Percentiles rank a stretch among this genome's conserved stretches.
These are phyloP conservation scores for Murraya paniculata DNA, from an alignment of 345 rosid genomes.

Conservation along the genomic window DNA sequence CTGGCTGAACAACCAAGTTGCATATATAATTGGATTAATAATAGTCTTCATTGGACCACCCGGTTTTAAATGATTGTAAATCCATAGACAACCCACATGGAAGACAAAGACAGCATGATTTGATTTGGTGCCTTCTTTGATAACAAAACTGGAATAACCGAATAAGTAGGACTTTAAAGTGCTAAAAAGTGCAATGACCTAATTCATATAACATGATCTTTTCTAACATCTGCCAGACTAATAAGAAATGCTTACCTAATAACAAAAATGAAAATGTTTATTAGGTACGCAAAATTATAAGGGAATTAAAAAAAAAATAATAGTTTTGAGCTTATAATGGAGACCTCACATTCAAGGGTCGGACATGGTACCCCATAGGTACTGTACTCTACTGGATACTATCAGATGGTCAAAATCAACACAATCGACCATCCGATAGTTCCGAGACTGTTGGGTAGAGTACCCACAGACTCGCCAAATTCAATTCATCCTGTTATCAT, in stretches of 20 bases:
- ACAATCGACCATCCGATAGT: too few relatives aligned
- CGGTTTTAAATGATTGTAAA: neutral
- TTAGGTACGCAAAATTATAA: neutral
- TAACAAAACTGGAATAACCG: neutral
- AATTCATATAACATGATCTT: neutral
- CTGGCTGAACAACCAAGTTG: neutral
- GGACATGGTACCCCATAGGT: too few relatives aligned
- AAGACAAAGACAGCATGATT: slow-evolving; percentile 9
- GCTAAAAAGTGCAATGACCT: neutral
- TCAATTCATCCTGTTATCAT: too few relatives aligned
- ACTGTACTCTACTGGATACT: too few relatives aligned
- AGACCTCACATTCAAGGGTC: neutral
- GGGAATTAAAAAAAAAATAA: neutral
- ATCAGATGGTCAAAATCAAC: too few relatives aligned
- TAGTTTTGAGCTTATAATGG: neutral
- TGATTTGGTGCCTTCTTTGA: neutral
- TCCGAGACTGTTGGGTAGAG: too few relatives aligned
- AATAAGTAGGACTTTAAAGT: neutral
- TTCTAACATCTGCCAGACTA: neutral
- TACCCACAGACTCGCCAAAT: too few relatives aligned
- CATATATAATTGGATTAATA: slow-evolving; percentile 7
- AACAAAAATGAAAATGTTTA: neutral
- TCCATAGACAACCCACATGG: slow-evolving; percentile 16
- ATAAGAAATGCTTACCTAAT: neutral
- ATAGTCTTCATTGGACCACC: neutral